Evolutionary conservation across 306 rosid species (phyloP), one percentile per base, ranked within the genome.

Genomic region (Ormosia emarginata): DNA sequence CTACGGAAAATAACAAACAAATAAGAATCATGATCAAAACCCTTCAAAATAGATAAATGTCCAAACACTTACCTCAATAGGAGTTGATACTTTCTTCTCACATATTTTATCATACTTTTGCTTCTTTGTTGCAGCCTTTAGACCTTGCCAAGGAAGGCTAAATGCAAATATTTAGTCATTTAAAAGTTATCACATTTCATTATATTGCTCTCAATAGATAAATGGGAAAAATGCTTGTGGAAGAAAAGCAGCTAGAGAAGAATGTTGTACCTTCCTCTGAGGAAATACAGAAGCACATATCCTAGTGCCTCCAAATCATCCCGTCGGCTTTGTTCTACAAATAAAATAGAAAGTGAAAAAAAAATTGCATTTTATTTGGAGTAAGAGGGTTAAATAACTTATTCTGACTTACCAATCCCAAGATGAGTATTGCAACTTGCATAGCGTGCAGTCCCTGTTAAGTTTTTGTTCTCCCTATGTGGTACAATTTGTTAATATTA

Each of bases 141-240:
- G 91, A 85, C 97, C 97, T 90, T 95, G 99, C 99, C 99, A 95
- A 40, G 99, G 99, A 87, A 95, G 99, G 87, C 99, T 95, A 61
- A 65, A 82, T 50, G 75, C 79, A 79, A 67, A 86, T 55, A 84
- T 41, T 33, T 6, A 70, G 58, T 67, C 70, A 71, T 62, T 15
- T 44, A 50, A 39, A 64, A 80, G 75, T 58, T 44, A 77, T 39
- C 33, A 34, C 18, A 81, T 73, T 77, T 34, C 66, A 69, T 59
- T 69, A 53, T 43, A 43, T 41, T n/a, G 24, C 62, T 56, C 74
- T 40, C 13, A 39, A 62, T 53, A 46, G 52, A 56, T 71, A 36
- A 68, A 68, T 62, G 71, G 61, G 64, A 1, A 41, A 79, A 43
- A 40, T 71, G 62, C 72, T 56, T 6, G 62, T 29, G 17, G 46